These are phyloP conservation scores for Castanopsis chinensis DNA, from an alignment of 306 rosid genomes.

Conservation along the genomic window DNA sequence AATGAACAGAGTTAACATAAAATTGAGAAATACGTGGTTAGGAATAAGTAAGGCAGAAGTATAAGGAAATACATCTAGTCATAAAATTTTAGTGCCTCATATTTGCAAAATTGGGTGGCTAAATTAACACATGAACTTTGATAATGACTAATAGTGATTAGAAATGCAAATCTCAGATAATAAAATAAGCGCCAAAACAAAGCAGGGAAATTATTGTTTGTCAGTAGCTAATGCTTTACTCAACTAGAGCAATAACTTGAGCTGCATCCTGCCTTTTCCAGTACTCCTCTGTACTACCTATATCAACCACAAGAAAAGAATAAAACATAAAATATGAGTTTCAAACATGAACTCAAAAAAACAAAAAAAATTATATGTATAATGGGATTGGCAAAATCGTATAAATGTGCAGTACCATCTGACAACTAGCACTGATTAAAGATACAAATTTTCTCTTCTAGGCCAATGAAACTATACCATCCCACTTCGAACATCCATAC, in stretches of 20 bases:
- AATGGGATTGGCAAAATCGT: not conserved
- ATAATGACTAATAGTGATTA: not conserved
- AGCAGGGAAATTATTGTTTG: not conserved
- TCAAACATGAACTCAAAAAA: not conserved
- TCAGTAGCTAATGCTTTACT: conserved; percentile 22
- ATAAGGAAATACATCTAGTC: not conserved
- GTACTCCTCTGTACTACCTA: conserved; percentile 96
- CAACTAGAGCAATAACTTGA: conserved; percentile 76
- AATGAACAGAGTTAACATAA: not conserved
- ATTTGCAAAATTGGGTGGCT: not conserved
- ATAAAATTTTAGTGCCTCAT: not conserved
- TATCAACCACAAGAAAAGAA: conserved; percentile 22
- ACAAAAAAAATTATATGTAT: not conserved
- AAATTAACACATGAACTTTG: not conserved
- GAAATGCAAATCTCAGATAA: not conserved
- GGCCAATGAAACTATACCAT: not conserved
- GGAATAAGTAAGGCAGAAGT: not conserved
- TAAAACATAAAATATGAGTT: conserved; percentile 9
- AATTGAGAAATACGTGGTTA: not conserved
- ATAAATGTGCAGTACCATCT: not conserved
- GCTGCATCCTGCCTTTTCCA: conserved; percentile 99
- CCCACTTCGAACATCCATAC: not conserved
- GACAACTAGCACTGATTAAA: conserved; percentile 15
- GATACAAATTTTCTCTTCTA: not conserved
- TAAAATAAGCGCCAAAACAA: not conserved